Percentiles rank a stretch among this genome's conserved stretches.
Evolutionary conservation across 768 basidiomycete species (phyloP).

Genomic region (Lactarius pseudohatsudake): DNA sequence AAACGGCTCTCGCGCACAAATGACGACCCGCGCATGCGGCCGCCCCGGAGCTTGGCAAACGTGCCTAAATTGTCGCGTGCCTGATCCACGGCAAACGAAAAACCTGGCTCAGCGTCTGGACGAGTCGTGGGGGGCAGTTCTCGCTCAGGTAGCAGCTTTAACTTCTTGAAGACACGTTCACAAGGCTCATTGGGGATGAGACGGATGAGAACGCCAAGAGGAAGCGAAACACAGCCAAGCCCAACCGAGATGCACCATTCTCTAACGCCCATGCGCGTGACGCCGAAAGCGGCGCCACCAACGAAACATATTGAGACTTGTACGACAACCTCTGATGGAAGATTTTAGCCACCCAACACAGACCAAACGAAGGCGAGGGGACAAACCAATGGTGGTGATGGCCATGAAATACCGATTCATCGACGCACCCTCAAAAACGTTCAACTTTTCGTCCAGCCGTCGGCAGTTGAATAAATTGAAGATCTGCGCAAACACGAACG

Average conservation of each 20-base stretch:
- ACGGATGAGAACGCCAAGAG: constrained; percentile 81
- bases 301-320: constrained; percentile 90
- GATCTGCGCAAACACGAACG: constrained; percentile 98
- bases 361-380: neutral
- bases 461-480: constrained; percentile 94
- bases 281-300: constrained; percentile 89
- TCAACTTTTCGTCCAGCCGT: constrained; percentile 79
- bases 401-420: constrained; percentile 81
- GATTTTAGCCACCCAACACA: constrained; percentile 11
- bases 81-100: constrained; percentile 77
- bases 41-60: constrained; percentile 83
- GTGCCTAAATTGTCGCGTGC: constrained; percentile 85
- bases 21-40: constrained; percentile 78
- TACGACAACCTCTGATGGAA: constrained; percentile 68
- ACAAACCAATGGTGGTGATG: constrained; percentile 82
- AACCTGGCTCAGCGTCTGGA: constrained; percentile 57
- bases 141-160: constrained; percentile 62
- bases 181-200: constrained; percentile 78
- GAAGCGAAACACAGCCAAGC: constrained; percentile 83
- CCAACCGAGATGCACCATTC: constrained; percentile 95
- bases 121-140: constrained; percentile 63
- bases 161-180: constrained; percentile 54
- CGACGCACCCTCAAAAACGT: constrained; percentile 82
- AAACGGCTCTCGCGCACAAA: constrained; percentile 81
- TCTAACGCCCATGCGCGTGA: constrained; percentile 68